Evolutionary conservation across 768 basidiomycete genomes (phyloP).

Genomic region (Amanita fuliginea): DNA sequence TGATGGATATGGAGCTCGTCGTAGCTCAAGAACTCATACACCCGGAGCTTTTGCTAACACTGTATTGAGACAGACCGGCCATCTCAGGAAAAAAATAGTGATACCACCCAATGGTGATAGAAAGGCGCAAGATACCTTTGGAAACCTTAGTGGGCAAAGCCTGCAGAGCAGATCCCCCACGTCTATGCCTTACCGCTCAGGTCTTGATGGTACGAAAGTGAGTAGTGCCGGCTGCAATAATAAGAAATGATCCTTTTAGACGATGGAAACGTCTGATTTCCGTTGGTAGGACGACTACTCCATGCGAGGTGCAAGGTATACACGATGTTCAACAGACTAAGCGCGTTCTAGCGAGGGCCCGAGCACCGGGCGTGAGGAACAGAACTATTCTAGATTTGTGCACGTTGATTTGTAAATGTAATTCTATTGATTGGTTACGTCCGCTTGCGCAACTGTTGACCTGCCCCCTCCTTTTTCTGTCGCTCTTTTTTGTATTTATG

Average conservation of each 20-base stretch:
- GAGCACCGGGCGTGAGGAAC: not conserved
- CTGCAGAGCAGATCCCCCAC: conserved; percentile 2
- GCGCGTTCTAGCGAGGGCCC: not conserved
- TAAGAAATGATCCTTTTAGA: not conserved
- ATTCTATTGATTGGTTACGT: conserved; percentile 11
- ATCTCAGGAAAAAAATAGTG: not conserved
- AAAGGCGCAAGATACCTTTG: not conserved
- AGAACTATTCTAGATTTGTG: no score
- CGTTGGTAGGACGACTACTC: not conserved
- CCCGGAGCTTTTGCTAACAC: conserved; percentile 1
- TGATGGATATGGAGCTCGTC: not conserved
- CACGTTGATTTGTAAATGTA: no score
- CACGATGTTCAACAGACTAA: not conserved
- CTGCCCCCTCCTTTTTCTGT: conserved; percentile 10
- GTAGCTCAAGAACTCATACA: not conserved
- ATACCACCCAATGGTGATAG: not conserved
- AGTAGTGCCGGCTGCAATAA: not conserved
- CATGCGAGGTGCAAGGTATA: not conserved
- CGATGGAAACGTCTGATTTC: not conserved
- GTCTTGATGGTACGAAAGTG: not conserved
- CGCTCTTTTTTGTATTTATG: conserved; percentile 11
- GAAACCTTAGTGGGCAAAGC: not conserved
- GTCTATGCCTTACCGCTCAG: not conserved
- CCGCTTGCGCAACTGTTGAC: no score
- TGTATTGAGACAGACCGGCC: not conserved